Base-by-base conservation (phyloP, 1,139 yeast genomes). In the Blastobotrys aristatus region DNA sequence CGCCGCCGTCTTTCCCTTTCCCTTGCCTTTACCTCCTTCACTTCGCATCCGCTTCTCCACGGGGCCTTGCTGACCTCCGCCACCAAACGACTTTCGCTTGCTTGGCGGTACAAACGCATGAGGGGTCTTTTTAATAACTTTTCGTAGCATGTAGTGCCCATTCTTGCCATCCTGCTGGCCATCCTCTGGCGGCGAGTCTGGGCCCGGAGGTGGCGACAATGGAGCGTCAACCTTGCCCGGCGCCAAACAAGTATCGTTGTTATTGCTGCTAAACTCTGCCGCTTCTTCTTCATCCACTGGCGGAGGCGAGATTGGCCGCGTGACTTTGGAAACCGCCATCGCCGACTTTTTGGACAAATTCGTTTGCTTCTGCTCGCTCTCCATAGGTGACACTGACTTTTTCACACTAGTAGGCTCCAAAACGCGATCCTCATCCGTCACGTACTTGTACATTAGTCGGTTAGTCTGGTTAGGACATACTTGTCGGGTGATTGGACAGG, bases 401-500 rank as follows among this genome's bases (percentile, higher is more conserved):
- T 10, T 24, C 27, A 10, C 8, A 5, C 27, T 5, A 5, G 27
- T 24, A 6, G 27, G 27, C 8, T 24, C 10, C 3, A 20, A n/a
- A 11, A 18, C 34, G 13, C 33, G 46, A 16, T 51, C 37, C 24
- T 53, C 51, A 36, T 49, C 52, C 17, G 39, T 44, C 24, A 50
- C 60, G 46, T 50, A 58, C 49, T 44, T 47, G 53, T 63, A 63
- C 14, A 62, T 59, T 17, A 63, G 53, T 26, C 67, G 57, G 32
- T 58, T 53, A 14, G 65, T 64, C 14, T 50, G 50, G 41, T 62
- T 65, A 4, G 49, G 53, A 35, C 62, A 53, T 33, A 53, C 58
- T 30, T 49, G 43, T 2, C 67, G 53, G 2, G 61, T 54, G 30
- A 63, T 48, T 4, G 67, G 67, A 22, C 65, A 56, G 17, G 40